Percentiles rank a stretch among this genome's conserved stretches.
These are phyloP conservation scores for Torulaspora globosa DNA, from an alignment of 1,139 yeast genomes.

Conservation along the genomic window DNA sequence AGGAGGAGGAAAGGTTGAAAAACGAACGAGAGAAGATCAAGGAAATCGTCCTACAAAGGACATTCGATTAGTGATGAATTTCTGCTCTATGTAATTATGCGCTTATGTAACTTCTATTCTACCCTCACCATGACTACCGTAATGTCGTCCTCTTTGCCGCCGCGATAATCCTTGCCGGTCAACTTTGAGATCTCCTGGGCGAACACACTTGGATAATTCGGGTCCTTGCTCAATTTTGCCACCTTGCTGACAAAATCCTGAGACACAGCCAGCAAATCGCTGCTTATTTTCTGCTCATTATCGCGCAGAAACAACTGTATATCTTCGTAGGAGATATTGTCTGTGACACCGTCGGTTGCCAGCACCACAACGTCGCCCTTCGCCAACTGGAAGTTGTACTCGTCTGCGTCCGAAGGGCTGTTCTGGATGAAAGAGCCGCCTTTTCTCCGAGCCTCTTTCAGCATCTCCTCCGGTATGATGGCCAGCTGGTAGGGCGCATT, in stretches of 20 bases:
- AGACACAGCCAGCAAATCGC: conserved; percentile 44
- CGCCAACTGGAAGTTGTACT: conserved; percentile 44
- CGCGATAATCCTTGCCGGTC: conserved; percentile 68
- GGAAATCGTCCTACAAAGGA: conserved; percentile 37
- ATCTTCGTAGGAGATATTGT: conserved; percentile 73
- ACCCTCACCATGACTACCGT: conserved; percentile 72
- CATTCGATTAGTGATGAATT: conserved; percentile 31
- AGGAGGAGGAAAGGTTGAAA: conserved; percentile 38
- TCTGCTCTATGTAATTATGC: conserved; percentile 3
- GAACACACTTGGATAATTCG: conserved; percentile 76
- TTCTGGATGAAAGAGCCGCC: conserved; percentile 62
- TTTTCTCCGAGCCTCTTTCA: conserved; percentile 51
- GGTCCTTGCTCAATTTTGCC: conserved; percentile 64
- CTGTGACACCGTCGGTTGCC: conserved; percentile 93
- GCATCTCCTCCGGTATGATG: conserved; percentile 65
- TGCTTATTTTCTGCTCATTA: conserved; percentile 38
- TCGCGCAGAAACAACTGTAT: conserved; percentile 59
- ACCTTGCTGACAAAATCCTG: conserved; percentile 64
- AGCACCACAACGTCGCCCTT: conserved; percentile 73
- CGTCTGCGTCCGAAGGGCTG: conserved; percentile 46
- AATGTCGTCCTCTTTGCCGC: conserved; percentile 95
- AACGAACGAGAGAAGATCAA: conserved; percentile 40
- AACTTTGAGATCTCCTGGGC: conserved; percentile 71
- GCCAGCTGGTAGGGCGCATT: conserved; percentile 91
- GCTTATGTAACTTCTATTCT: conserved; percentile 27